A percentile compares a stretch with the other conserved stretches of the same genome.
These are phyloP conservation scores for Mortierella alpina DNA, from an alignment of 192 early-diverging fungal species.

Conservation along the genomic window DNA sequence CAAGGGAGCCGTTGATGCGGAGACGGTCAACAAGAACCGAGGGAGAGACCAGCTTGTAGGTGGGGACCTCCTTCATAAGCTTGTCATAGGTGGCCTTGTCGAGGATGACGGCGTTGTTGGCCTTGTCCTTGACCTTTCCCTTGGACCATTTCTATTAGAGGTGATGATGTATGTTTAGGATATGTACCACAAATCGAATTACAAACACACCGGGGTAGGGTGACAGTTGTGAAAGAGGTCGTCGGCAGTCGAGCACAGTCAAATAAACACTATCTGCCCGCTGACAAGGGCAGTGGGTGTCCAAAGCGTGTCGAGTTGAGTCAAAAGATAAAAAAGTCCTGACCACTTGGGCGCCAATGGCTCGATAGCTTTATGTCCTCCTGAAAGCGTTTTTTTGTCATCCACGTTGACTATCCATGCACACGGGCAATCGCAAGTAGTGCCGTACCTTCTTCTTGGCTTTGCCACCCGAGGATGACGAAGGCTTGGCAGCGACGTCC, in stretches of 20 bases:
- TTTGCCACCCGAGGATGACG: constrained; percentile 68
- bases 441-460: constrained; percentile 63
- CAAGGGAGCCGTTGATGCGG: constrained; percentile 96
- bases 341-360: background rate
- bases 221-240: too few species aligned
- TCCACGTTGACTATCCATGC: background rate
- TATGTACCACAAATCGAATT: too few species aligned
- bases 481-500: constrained; percentile 68
- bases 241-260: background rate
- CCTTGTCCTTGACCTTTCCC: constrained; percentile 99
- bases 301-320: background rate
- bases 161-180: too few species aligned
- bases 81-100: constrained; percentile 98
- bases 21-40: constrained; percentile 99
- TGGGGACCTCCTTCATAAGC: constrained; percentile 99
- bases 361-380: background rate
- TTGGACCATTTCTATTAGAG: constrained; percentile 97
- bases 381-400: too few species aligned
- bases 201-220: too few species aligned
- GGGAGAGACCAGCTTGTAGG: constrained; percentile 99
- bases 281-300: background rate
- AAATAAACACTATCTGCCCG: background rate
- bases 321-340: too few species aligned
- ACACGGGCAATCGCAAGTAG: background rate
- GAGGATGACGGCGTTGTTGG: constrained; percentile 99